These are phyloP conservation scores for Cryptococcus sp. DNA, from an alignment of 1,284 basidiomycete genomes.

Conservation along the genomic window DNA sequence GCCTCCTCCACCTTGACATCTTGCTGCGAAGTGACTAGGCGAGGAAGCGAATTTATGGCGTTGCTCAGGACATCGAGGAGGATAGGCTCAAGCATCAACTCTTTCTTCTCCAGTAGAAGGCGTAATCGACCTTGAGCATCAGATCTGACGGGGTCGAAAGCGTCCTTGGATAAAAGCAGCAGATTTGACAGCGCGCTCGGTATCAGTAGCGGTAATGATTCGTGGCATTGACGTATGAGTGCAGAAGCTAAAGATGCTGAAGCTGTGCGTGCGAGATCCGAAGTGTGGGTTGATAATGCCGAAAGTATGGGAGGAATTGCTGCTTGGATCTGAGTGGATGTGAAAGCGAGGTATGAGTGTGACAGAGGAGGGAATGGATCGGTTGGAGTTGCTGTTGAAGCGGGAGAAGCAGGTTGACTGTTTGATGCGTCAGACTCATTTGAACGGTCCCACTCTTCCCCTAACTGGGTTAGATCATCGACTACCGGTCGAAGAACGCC, in stretches of 20 bases:
- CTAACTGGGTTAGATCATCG: slow-evolving; percentile 44
- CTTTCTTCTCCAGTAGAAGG: slow-evolving; percentile 60
- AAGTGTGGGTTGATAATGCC: slow-evolving; percentile 40
- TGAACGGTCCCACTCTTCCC: slow-evolving; percentile 29
- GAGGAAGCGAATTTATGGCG: slow-evolving; percentile 72
- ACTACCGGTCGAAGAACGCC: slow-evolving; percentile 60
- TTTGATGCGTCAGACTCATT: not conserved
- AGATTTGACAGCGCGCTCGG: slow-evolving; percentile 62
- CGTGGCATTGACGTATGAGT: slow-evolving; percentile 62
- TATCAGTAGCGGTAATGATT: slow-evolving; percentile 71
- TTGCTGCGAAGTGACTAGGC: slow-evolving; percentile 66
- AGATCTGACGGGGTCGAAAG: slow-evolving; percentile 68
- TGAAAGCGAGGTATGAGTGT: slow-evolving; percentile 51
- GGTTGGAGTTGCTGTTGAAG: slow-evolving; percentile 6
- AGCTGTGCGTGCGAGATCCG: slow-evolving; percentile 46
- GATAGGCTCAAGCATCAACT: slow-evolving; percentile 32
- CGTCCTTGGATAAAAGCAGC: slow-evolving; percentile 44
- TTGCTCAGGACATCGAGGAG: slow-evolving; percentile 56
- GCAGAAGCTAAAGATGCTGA: slow-evolving; percentile 59
- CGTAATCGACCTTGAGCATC: slow-evolving; percentile 60
- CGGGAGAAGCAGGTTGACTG: slow-evolving; percentile 13
- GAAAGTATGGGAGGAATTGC: slow-evolving; percentile 48
- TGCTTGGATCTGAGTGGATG: slow-evolving; percentile 46
- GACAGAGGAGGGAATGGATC: slow-evolving; percentile 49
- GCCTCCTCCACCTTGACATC: slow-evolving; percentile 71